phyloP scores from a whole-genome alignment of 257 asterid genomes.

The Solanum sitiens region DNA sequence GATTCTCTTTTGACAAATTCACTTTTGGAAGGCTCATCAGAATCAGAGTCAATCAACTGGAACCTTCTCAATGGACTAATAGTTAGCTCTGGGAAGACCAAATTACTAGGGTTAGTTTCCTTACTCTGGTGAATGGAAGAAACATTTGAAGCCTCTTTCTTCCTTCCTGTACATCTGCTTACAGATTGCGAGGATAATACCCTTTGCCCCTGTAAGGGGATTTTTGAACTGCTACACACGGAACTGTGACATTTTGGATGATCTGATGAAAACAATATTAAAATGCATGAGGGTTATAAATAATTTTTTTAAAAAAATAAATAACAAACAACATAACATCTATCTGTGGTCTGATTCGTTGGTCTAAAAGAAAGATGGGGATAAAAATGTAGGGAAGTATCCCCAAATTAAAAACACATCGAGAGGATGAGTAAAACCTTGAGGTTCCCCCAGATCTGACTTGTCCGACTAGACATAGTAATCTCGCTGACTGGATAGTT shows the following conservation, averaged over 20 bases:
- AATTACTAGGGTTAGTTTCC: conserved; percentile 16
- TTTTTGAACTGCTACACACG: conserved; percentile 69
- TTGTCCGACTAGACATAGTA: neutral
- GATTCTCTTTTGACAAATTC: conserved; percentile 10
- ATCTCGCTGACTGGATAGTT: neutral
- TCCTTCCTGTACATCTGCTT: conserved; percentile 25
- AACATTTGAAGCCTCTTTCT: conserved; percentile 24
- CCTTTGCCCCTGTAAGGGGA: conserved; percentile 34
- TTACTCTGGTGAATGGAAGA: conserved; percentile 20
- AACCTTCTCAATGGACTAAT: conserved; percentile 81
- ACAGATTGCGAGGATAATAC: conserved; percentile 35
- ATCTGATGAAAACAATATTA: conserved; percentile 21
- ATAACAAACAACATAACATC: neutral
- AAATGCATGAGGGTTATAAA: neutral
- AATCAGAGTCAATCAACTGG: conserved; percentile 78
- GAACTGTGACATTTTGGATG: conserved; percentile 18
- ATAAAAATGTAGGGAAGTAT: neutral
- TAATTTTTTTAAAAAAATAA: neutral
- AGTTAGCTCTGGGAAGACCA: conserved; percentile 33
- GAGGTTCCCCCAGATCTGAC: neutral
- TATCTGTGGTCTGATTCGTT: neutral
- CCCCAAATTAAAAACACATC: neutral
- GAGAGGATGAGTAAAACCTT: neutral
- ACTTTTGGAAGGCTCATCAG: conserved; percentile 47
- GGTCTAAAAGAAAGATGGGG: neutral